These are phyloP conservation scores for Fusarium sororula DNA, from an alignment of 2,329 filamentous ascomycete genomes.

Conservation along the genomic window DNA sequence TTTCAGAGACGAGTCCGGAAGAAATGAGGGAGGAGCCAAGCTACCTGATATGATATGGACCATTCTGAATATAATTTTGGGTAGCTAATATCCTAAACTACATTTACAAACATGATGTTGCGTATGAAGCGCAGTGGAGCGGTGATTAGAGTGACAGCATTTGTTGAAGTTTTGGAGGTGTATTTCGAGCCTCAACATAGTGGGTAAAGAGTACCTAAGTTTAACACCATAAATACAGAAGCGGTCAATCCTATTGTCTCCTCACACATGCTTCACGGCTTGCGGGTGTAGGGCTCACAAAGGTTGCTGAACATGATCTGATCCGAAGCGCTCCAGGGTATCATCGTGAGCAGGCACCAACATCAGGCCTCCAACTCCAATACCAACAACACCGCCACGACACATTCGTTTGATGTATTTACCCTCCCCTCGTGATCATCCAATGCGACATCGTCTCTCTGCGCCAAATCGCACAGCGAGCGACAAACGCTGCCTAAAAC, in stretches of 20 bases:
- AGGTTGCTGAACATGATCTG: neutral
- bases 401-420: neutral
- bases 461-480: neutral
- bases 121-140: fast-evolving
- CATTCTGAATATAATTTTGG: neutral
- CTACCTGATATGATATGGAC: fast-evolving
- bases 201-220: fast-evolving
- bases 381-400: neutral
- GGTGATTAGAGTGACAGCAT: fast-evolving
- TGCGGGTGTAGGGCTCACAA: neutral
- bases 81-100: fast-evolving
- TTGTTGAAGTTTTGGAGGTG: fast-evolving
- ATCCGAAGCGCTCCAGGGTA: neutral
- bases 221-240: fast-evolving
- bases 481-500: neutral
- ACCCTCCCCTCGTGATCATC: neutral
- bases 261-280: neutral
- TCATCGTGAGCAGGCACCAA: neutral
- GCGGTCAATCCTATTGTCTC: neutral
- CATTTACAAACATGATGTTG: neutral
- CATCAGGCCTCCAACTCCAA: neutral
- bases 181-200: fast-evolving
- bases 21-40: fast-evolving
- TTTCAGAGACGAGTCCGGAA: too few relatives aligned
- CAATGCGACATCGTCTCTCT: neutral